Base-by-base conservation (phyloP, 1,284 basidiomycete species). In the Trametes polyzona region DNA sequence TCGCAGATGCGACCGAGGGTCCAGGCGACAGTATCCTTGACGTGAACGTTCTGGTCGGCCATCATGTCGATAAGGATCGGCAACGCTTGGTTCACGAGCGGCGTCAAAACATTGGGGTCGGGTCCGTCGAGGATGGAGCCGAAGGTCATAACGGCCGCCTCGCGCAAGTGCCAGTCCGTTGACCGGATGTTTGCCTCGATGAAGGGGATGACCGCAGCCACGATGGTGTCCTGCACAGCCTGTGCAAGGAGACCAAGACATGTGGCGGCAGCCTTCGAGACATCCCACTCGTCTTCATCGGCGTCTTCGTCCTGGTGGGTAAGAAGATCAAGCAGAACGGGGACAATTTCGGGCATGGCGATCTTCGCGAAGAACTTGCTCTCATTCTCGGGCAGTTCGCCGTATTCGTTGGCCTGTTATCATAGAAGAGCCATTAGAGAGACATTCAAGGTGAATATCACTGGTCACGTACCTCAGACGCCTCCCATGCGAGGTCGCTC, bases 221-320 rank as follows among this genome's bases (percentile, higher is more conserved):
- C 96, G 64, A 99, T 93, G 21, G 84, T 81, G 72, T 99, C 96
- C 55, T 91, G 86, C 14, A 98, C 95, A 35, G 95, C 93, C 64
- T 90, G 89, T 0, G 97, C 94, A 54, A 99, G 85, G 37, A 96
- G 87, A 35, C 87, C 83, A 46, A 99, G 81, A 73, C 95, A 98
- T 1, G 94, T 96, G 23, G 91, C 95, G n/a, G 95, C 95, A 17
- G 97, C 94, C 95, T 98, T 98, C 26, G 95, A 90, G 41, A 96
- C 88, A 68, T 96, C 97, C 97, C 96, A 99, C 73, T 99, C 97
- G 68, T 98, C 97, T 65, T 98, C 96, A 57, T 97, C 96, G 0
- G 94, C 95, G 65, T 98, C 95, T 71, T 98, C 97, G 68, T 96
- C 93, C 75, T 99, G 97, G 59, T 87, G 89, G 6, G 92, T 95